Percentiles rank a stretch among this genome's conserved stretches.
These are phyloP conservation scores for Lipomyces yamanashiensis DNA, from an alignment of 805 yeast species.

Conservation along the genomic window DNA sequence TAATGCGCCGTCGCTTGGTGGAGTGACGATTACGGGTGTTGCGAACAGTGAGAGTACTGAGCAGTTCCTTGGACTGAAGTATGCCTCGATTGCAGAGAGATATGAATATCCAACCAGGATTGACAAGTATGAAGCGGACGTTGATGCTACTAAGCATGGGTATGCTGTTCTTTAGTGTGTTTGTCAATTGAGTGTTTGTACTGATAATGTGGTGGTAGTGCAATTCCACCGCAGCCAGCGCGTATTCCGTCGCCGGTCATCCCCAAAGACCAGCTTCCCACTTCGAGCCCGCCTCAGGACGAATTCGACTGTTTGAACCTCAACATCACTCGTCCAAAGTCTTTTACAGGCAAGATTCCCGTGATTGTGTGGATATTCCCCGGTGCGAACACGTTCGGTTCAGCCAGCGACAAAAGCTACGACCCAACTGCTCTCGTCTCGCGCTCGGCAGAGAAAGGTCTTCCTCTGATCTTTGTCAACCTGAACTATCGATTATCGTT, in stretches of 20 bases:
- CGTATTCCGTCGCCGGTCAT: conserved; percentile 17
- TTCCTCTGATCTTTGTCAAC: conserved; percentile 47
- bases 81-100: conserved; percentile 25
- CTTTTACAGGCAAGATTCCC: conserved; percentile 15
- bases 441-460: conserved; percentile 32
- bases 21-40: conserved; percentile 28
- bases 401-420: conserved; percentile 30
- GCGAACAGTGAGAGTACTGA: conserved; percentile 6
- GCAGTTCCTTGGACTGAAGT: conserved; percentile 32
- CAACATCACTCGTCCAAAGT: conserved; percentile 41
- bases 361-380: conserved; percentile 36
- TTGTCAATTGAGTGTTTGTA: background rate
- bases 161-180: conserved; percentile 1
- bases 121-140: conserved; percentile 19
- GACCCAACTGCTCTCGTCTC: conserved; percentile 42
- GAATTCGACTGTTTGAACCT: conserved; percentile 45
- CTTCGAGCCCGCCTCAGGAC: conserved; percentile 30
- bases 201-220: conserved; percentile 2
- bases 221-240: conserved; percentile 34
- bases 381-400: conserved; percentile 30
- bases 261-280: conserved; percentile 29
- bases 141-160: conserved; percentile 34
- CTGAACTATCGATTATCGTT: conserved; percentile 49
- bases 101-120: conserved; percentile 28
- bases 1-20: conserved; percentile 27